Conservation (phyloP, 1,139 yeast genomes). For the Geotrichum reessii region DNA sequence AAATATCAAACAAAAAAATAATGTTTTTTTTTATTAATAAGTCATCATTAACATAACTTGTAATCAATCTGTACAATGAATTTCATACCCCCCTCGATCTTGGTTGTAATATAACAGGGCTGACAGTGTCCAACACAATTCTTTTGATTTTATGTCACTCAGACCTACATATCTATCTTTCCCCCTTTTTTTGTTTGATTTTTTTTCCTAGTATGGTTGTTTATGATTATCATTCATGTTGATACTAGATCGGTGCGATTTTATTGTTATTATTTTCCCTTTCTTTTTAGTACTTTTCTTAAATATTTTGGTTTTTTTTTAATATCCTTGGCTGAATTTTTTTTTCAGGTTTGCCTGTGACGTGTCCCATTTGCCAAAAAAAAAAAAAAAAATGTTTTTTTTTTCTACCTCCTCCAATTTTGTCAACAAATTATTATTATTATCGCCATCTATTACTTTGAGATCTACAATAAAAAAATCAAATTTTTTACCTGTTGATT, state of each 20-base stretch:
- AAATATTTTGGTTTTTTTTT: too few species aligned
- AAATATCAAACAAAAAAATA: background rate
- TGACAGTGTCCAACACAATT: too few species aligned
- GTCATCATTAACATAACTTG: background rate
- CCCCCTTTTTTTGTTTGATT: background rate
- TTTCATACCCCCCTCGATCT: background rate
- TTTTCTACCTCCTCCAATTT: background rate
- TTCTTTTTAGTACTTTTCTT: too few species aligned
- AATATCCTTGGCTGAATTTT: too few species aligned
- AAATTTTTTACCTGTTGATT: too few species aligned
- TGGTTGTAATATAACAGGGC: too few species aligned
- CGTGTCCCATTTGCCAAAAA: background rate
- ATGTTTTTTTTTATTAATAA: too few species aligned
- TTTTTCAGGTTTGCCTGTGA: background rate
- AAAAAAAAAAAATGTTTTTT: background rate
- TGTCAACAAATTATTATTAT: background rate
- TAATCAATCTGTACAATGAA: background rate
- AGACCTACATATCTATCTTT: background rate
- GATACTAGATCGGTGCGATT: too few species aligned
- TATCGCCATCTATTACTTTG: background rate
- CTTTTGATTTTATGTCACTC: too few species aligned
- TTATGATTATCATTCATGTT: background rate
- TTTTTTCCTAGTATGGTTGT: background rate
- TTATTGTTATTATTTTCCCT: too few species aligned
- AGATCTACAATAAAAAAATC: too few species aligned